Evolutionary conservation across 2,329 filamentous ascomycete genomes (phyloP), one percentile per base, ranked within the genome.

Genomic region (Penicillium nordicum): DNA sequence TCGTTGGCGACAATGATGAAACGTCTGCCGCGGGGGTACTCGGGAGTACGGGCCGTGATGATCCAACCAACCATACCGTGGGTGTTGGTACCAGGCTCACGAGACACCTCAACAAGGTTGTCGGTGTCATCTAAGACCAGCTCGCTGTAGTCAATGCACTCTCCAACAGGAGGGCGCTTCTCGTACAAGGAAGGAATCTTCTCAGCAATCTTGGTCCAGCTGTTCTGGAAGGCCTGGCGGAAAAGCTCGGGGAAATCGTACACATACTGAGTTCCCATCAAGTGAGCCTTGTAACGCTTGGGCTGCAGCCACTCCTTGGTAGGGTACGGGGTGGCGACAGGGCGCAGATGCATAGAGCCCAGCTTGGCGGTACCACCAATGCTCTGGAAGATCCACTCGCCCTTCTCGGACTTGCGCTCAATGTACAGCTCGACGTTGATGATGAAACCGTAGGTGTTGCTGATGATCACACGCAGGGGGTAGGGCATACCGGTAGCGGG

Each of bases 221-320:
- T 89, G 82, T 97, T 97, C 80, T 97, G 92, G 72, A 96, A 91
- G 43, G 94, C 92, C 78, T 97, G 94, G 71, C 94, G 87, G 89
- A 99, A 99, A 47, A 99, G 87, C 82, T 99, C 94, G 30, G 94
- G 94, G 88, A 99, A 99, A 77, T 99, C 94, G 75, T 99, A 99
- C 53, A 97, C 94, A 74, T 97, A 99, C 78, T 99, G 94, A 29
- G 94, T 99, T 63, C 94, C 94, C 92, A 99, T 97, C 60, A 97
- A 81, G 74, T 99, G 94, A 65, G 94, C 94, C 88, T 96, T 97
- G 87, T 99, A 97, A 68, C 94, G 87, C 87, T 97, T 97, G 61
- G 94, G 94, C 79, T 99, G 94, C 59, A 99, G 84, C 82, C 92
- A 96, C 77, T 97, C 95, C 86, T 99, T 99, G 71, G 93, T 97